Percentiles rank a stretch among this genome's conserved stretches.
Conservation (phyloP, 2,329 filamentous ascomycete species). For the Calonectria pauciramosa region DNA sequence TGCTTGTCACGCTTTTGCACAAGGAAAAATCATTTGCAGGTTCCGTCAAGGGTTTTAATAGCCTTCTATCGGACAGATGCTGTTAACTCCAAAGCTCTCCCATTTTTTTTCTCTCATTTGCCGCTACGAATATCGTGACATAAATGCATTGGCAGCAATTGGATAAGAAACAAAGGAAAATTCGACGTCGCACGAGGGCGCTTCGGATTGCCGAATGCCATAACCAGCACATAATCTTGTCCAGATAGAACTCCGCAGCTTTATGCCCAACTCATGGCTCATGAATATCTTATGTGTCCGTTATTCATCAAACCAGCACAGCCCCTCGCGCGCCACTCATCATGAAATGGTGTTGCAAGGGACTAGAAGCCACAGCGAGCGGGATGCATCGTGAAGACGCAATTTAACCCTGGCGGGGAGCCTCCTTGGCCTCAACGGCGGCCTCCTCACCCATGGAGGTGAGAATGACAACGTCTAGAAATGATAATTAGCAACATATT, state of each 20-base stretch:
- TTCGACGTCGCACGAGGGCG: slow-evolving; percentile 37
- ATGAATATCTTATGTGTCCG: slow-evolving; percentile 52
- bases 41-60: slow-evolving; percentile 37
- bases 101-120: slow-evolving; percentile 51
- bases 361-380: slow-evolving; percentile 44
- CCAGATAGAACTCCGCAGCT: slow-evolving; percentile 58
- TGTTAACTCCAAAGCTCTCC: slow-evolving; percentile 51
- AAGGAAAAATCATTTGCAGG: not conserved
- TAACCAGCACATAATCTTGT: slow-evolving; percentile 57
- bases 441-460: slow-evolving; percentile 97
- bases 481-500: slow-evolving; percentile 26
- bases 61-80: slow-evolving; percentile 54
- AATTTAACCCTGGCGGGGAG: slow-evolving; percentile 64
- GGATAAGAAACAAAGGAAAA: slow-evolving; percentile 57
- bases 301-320: slow-evolving; percentile 51
- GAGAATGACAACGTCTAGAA: slow-evolving; percentile 89
- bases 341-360: slow-evolving; percentile 40
- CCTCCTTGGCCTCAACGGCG: slow-evolving; percentile 95
- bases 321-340: slow-evolving; percentile 44
- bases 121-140: slow-evolving; percentile 50
- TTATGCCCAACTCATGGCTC: slow-evolving; percentile 58
- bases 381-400: slow-evolving; percentile 37
- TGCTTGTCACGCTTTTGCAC: not conserved
- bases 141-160: slow-evolving; percentile 49
- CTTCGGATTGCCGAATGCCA: slow-evolving; percentile 47